These are phyloP conservation scores for Claviceps pusilla DNA, from an alignment of 2,329 filamentous ascomycete genomes.

Conservation along the genomic window DNA sequence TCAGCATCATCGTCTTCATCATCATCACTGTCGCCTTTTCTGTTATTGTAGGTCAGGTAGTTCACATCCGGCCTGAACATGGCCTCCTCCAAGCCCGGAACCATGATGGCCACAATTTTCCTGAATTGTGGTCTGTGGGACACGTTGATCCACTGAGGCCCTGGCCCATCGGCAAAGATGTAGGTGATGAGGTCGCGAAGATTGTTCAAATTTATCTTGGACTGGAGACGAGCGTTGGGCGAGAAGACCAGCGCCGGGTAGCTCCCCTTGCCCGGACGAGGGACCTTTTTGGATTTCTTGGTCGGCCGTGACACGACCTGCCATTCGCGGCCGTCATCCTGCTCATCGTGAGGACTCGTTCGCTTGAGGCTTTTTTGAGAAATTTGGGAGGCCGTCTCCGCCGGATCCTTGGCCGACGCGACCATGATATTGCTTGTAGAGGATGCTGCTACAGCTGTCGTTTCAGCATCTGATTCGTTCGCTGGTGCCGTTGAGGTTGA, in stretches of 20 bases:
- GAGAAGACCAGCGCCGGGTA: conserved; percentile 48
- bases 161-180: conserved; percentile 49
- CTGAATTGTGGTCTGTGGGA: conserved; percentile 47
- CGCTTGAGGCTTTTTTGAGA: conserved; percentile 32
- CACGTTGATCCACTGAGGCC: conserved; percentile 51
- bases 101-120: conserved; percentile 80
- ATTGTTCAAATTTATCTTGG: conserved; percentile 46
- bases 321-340: conserved; percentile 32
- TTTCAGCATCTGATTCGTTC: neutral
- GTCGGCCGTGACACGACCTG: conserved; percentile 36
- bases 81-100: conserved; percentile 76
- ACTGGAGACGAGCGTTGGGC: conserved; percentile 40
- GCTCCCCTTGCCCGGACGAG: conserved; percentile 37
- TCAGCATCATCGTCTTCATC: conserved; percentile 10
- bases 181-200: conserved; percentile 51
- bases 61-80: conserved; percentile 61
- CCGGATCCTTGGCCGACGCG: conserved; percentile 4
- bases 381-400: conserved; percentile 12
- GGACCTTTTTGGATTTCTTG: conserved; percentile 48
- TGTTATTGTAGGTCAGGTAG: conserved; percentile 29
- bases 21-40: neutral
- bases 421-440: conserved; percentile 4
- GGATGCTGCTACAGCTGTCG: neutral
- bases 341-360: conserved; percentile 27
- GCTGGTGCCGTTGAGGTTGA: neutral